Evolutionary conservation across 108 stramenopile genomes (phyloP).

Genomic region (Pseudonitzschia delicatissima): DNA sequence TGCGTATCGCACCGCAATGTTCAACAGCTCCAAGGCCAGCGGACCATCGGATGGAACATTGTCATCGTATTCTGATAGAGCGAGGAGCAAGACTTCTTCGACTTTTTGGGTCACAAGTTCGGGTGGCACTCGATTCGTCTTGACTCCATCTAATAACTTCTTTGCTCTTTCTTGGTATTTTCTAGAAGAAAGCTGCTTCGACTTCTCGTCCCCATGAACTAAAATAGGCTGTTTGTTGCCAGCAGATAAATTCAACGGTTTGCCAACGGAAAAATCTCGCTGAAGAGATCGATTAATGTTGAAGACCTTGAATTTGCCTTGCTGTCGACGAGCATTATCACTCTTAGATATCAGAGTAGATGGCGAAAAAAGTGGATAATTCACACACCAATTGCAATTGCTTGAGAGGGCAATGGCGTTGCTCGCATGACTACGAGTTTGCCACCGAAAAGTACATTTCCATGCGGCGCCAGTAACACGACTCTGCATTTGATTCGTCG

Average conservation of each 20-base stretch:
- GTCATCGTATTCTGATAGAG: conserved; percentile 8
- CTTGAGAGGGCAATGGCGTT: too few species aligned
- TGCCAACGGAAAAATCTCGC: neutral
- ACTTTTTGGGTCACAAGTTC: conserved; percentile 25
- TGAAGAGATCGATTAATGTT: too few species aligned
- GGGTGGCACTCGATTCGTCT: neutral
- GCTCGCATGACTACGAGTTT: too few species aligned
- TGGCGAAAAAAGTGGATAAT: too few species aligned
- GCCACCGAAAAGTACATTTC: neutral
- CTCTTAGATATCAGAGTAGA: too few species aligned
- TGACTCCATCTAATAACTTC: conserved; percentile 14
- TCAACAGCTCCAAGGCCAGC: conserved; percentile 23
- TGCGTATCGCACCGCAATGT: conserved; percentile 9
- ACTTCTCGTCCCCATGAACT: neutral
- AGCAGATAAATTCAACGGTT: neutral
- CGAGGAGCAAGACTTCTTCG: conserved; percentile 16
- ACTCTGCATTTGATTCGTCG: neutral
- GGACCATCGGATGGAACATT: conserved; percentile 19
- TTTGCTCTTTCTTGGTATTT: conserved; percentile 7
- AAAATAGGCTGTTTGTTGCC: neutral
- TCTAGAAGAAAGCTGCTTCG: neutral
- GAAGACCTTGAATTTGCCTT: too few species aligned
- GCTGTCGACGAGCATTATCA: too few species aligned
- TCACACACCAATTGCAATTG: too few species aligned
- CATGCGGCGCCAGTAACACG: neutral